Evolutionary conservation across 1,284 basidiomycete genomes (phyloP), one percentile per base, ranked within the genome.

Genomic region (Afroboletus lepidellus): DNA sequence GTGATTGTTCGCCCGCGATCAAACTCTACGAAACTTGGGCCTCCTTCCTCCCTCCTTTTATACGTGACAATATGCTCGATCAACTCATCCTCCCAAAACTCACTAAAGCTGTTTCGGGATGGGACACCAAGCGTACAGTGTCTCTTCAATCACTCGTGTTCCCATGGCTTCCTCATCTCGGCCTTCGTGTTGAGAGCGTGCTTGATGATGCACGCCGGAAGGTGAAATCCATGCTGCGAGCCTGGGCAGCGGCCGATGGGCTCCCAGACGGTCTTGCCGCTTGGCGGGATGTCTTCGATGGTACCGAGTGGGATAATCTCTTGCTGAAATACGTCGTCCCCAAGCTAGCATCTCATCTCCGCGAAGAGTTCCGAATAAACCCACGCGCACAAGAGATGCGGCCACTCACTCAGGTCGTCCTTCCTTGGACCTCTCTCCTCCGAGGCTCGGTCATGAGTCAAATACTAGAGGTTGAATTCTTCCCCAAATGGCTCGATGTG

Each of bases 1-100:
- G 80, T 37, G 73, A 85, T 33, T 85, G 94, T 3, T 74, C 82
- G 9, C 81, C 88, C 8, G 92, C 87, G 5, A 84, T 98, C 29
- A 82, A 81, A 34, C 75, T 99, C 1, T 89, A 94, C 65, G 91
- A 97, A 68, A 79, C 85, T 0, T 99, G 97, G 97, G 82, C 84
- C 3, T 77, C 83, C 0, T 82, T 97, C 48, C 77, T 99, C 1
- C 97, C 97, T 0, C 77, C 78, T 0, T 99, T 98, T 72, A 86
- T 99, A 56, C 83, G 83, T 41, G 96, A 99, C 73, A 99, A 99
- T 66, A 77, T 99, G 52, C 80, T 98, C 51, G 94, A 98, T 64
- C 97, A 99, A 69, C 84, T 99, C 25, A 79, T 99, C 38, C 73
- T 99, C 16, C 97, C 97, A 1, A 98, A 98, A 70, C 79, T 99